Base-by-base conservation (phyloP, 2,329 filamentous ascomycete genomes). In the Kalmusia sp. region DNA sequence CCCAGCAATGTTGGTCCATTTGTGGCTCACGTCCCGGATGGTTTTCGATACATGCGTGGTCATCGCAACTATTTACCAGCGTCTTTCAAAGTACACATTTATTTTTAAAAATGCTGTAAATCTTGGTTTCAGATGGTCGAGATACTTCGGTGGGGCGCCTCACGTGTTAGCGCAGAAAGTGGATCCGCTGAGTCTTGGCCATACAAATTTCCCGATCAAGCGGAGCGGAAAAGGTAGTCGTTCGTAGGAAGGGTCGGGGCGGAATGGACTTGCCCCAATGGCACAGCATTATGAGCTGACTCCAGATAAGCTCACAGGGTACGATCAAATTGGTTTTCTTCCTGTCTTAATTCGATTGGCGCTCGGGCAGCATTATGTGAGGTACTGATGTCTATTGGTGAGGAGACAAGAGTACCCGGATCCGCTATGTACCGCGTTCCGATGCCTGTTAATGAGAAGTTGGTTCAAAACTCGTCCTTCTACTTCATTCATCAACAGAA, bases 1-100 rank as follows among this genome's bases (percentile, higher is more conserved):
- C 27, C 39, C 39, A 41, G 17, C 39, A 41, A 41, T 28, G 39
- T 27, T 41, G 39, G 22, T 41, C 39, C 39, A 41, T 41, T 17
- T 28, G 7, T 30, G 8, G 17, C 8, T 38, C 14, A 5, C 8
- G 9, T 22, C 17, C 27, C 22, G 22, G 17, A 24, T 22, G 17
- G 27, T 14, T 27, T n/a, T 9, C 9, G n/a, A 6, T 22, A 8
- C 6, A 21, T 3, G 27, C 22, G 11, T 1, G 17, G 9, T 7
- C 35, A 38, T 38, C 14, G 17, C 35, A n/a, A n/a, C 28, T n/a
- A 31, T 8, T 31, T n/a, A 31, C 8, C 28, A 31, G 19, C 38
- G 17, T 21, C 17, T 28, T 12, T 41, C 39, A 11, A 41, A 14
- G 27, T 41, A 41, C 11, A 15, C 27, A 27, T 41, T 14, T 41